Base-by-base conservation (phyloP, 2,329 filamentous ascomycete genomes). In the Penicillium polonicum region DNA sequence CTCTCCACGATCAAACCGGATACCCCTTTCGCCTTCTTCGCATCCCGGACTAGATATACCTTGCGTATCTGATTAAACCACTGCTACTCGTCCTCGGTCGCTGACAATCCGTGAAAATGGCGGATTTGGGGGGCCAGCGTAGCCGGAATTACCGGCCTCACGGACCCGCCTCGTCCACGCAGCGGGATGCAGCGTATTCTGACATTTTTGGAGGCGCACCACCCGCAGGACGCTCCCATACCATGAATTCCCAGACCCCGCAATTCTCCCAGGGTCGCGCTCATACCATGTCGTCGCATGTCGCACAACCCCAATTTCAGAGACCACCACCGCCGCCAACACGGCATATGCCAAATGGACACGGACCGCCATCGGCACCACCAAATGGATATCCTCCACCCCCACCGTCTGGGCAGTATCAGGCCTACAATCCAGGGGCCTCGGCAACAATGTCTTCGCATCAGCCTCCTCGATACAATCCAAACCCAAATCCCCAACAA, bases 161-260 rank as follows among this genome's bases (percentile, higher is more conserved):
- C 72, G 82, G 80, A 60, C 79, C 80, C 71, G 74, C 82, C 52
- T 78, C 82, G 41, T 78, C 81, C 60, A 76, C 76, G 70, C 90
- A 94, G 78, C 89, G 94, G 78, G 92, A 99, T 85, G 91, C 91
- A 66, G 94, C 93, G 65, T 99, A 95, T 76, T 91, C 90, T 65
- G 93, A 93, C 78, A 97, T 97, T 72, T 99, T 97, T 74, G 94
- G 93, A 67, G 87, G 87, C 64, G 84, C 90, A 64, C 92, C 91
- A 63, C 91, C 91, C 46, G 86, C 90, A 45, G 93, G 93, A 58
- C 88, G 94, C 74, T 95, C 92, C 57, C 92, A 97, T 72, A 97
- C 93, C 27, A 97, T 97, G 92, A 94, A 88, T 63, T 92, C 90
- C 55, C 88, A 91, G 63, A 83, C 88, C 33, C 77, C 81, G 58